Base-by-base conservation (phyloP, 164 flowering plant species). In the Kingdonia uniflora region DNA sequence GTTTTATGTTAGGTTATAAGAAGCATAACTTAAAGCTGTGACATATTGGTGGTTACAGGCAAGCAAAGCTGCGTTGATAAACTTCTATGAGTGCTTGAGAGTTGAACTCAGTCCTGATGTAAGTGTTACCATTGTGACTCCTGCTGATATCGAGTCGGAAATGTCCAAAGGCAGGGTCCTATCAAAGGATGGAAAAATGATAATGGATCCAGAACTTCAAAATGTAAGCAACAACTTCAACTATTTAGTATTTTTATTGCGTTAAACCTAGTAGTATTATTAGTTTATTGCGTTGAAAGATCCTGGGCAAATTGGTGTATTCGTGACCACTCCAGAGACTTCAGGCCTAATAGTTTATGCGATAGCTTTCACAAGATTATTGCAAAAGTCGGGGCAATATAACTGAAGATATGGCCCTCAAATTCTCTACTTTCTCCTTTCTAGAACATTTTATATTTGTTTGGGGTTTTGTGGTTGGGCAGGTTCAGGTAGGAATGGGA, bases 71-170 rank as follows among this genome's bases (percentile, higher is more conserved):
- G 70, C 70, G 13, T 5, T 66, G 5, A 38, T 66, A 43, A 57
- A 50, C 35, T 62, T 62, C 42, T 67, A 19, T 11, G 66, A 62
- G n/a, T 6, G 51, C 19, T 49, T 79, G 61, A 62, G 82, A 45
- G 51, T 24, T 33, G 86, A 83, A 59, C 47, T 77, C 19, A 79
- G 77, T 2, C 17, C 62, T 8, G 74, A 74, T 1, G 42, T 80
- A 11, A 67, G 68, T 19, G 64, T 80, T 10, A 80, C 80, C 1
- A 71, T 78, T 21, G 82, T 73, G 13, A 72, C 77, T 12, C 90
- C 81, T 0, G 86, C 84, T 14, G 42, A 67, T 17, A 59, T 70
- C 5, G 69, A 71, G 14, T 73, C 84, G 1, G 86, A 83, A 44
- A 56, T 80, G 68, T 70, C 75, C 16, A 52, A 62, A 37, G 81